Conservation (phyloP, 2,329 filamentous ascomycete genomes). For the Onygena corvina region DNA sequence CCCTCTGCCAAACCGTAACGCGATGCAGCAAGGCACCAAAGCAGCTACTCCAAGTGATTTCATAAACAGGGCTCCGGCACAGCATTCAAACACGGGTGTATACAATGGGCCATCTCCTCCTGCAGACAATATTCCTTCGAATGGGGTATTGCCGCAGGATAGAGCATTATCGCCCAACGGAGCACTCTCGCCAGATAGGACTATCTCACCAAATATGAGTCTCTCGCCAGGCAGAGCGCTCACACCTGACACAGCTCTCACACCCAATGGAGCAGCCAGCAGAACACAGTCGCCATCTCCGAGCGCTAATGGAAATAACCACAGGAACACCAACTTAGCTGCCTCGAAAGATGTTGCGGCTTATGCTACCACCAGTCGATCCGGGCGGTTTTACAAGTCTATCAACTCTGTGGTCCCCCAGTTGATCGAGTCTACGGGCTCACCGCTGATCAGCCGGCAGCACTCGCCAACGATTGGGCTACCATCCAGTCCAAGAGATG, state of each 20-base stretch:
- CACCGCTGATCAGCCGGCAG: neutral
- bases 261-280: too few species aligned
- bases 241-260: too few species aligned
- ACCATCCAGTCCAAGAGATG: neutral
- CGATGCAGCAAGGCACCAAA: neutral
- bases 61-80: neutral
- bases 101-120: neutral
- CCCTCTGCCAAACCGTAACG: neutral
- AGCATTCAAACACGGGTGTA: neutral
- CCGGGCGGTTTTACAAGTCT: slow-evolving; percentile 1
- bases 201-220: neutral
- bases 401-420: neutral
- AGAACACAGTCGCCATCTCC: neutral
- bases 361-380: neutral
- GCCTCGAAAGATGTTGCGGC: neutral
- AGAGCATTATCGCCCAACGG: too few species aligned
- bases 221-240: neutral
- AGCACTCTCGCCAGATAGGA: neutral
- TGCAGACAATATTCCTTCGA: neutral
- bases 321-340: neutral
- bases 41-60: neutral
- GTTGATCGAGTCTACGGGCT: neutral
- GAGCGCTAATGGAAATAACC: neutral
- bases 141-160: too few species aligned
- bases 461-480: neutral